A percentile compares a stretch with the other conserved stretches of the same genome.
Evolutionary conservation across 192 early-diverging fungal species (phyloP).

Genomic region (Coemansia umbellata): DNA sequence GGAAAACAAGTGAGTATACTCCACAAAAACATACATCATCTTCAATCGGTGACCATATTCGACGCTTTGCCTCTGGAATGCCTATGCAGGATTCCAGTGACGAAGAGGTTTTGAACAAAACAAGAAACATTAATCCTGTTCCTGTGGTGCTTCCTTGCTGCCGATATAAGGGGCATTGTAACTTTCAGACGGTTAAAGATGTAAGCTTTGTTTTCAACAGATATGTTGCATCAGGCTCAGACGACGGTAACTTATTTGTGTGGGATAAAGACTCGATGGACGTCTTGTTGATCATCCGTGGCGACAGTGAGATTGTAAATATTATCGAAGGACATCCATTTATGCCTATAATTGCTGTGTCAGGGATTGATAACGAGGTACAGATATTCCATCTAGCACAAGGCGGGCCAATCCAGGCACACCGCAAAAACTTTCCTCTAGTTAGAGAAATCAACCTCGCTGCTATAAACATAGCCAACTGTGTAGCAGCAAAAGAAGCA

Average conservation of each 20-base stretch:
- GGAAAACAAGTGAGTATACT: conserved; percentile 17
- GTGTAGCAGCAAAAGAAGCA: neutral
- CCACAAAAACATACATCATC: neutral
- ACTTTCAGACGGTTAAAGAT: conserved; percentile 64
- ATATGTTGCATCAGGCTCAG: conserved; percentile 72
- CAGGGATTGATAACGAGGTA: conserved; percentile 72
- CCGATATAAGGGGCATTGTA: conserved; percentile 34
- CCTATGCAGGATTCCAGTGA: neutral
- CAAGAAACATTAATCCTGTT: neutral
- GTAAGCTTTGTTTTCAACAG: conserved; percentile 66
- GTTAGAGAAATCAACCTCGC: conserved; percentile 13
- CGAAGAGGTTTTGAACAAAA: too few relatives aligned
- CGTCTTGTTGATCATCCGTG: conserved; percentile 61
- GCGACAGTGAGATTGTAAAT: conserved; percentile 62
- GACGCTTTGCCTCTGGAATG: neutral
- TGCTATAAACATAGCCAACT: conserved; percentile 2
- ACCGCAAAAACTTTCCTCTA: conserved; percentile 33
- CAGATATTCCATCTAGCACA: conserved; percentile 61
- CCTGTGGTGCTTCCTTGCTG: conserved; percentile 27
- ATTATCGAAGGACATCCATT: conserved; percentile 58
- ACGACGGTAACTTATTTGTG: conserved; percentile 67
- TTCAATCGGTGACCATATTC: neutral
- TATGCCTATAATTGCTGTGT: conserved; percentile 56
- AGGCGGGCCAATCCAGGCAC: conserved; percentile 26
- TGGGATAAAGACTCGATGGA: conserved; percentile 62